A percentile compares a stretch with the other conserved stretches of the same genome.
Evolutionary conservation across 495 filamentous ascomycete genomes (phyloP).

Genomic region (Podospora tetraspora): DNA sequence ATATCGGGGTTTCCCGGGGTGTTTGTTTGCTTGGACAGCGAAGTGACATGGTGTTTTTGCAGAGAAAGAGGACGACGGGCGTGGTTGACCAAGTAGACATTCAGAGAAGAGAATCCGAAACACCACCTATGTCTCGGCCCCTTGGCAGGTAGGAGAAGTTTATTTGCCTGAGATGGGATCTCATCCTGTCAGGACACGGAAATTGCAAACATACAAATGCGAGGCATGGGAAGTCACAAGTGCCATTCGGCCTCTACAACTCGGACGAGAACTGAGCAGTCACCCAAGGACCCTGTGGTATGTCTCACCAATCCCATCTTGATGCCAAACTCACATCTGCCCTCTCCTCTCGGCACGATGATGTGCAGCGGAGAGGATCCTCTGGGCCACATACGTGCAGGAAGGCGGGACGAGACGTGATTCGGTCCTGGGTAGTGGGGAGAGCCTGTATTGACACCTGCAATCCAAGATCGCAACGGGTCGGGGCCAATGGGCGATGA

Average conservation of each 20-base stretch:
- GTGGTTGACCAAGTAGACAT: not conserved
- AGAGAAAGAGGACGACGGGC: not conserved
- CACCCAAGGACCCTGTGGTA: not conserved
- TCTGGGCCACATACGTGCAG: not conserved
- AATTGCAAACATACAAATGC: not conserved
- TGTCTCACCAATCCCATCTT: not conserved
- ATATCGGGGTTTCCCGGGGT: not conserved
- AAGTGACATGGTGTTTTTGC: not conserved
- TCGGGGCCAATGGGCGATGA: not conserved
- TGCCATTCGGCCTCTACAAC: not conserved
- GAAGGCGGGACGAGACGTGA: slow-evolving; percentile 2
- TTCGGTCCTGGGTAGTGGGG: not conserved
- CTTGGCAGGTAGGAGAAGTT: too few species aligned
- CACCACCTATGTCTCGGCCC: not conserved
- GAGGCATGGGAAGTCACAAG: too few species aligned
- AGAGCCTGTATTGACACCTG: not conserved
- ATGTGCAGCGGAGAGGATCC: not conserved
- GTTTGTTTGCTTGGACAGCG: not conserved
- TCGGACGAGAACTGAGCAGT: not conserved
- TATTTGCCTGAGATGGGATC: too few species aligned
- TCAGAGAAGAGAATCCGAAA: not conserved
- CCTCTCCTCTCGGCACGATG: not conserved
- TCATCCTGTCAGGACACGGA: not conserved
- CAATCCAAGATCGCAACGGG: not conserved
- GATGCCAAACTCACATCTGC: not conserved